phyloP scores from a whole-genome alignment of 2,329 filamentous ascomycete species.

The Aspergillus intermedius region DNA sequence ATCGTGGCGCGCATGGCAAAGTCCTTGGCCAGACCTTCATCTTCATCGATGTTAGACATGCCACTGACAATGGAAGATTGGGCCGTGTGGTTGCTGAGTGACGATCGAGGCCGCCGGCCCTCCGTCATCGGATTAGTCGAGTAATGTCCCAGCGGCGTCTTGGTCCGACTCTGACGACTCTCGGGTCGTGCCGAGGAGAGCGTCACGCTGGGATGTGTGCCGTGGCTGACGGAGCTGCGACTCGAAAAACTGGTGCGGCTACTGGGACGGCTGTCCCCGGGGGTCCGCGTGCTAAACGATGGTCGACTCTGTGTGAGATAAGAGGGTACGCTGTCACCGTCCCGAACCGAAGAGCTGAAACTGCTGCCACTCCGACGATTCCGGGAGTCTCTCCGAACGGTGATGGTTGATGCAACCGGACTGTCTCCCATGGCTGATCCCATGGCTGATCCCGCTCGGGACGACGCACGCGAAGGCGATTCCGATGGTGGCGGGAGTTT shows the following conservation, averaged over 20 bases:
- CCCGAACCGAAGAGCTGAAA: slow-evolving; percentile 31
- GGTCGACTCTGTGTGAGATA: slow-evolving; percentile 33
- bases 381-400: slow-evolving; percentile 43
- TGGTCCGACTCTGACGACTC: slow-evolving; percentile 58
- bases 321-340: slow-evolving; percentile 31
- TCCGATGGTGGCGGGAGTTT: slow-evolving; percentile 76
- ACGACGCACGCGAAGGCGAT: slow-evolving; percentile 76
- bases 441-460: slow-evolving; percentile 58
- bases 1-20: slow-evolving; percentile 23
- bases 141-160: slow-evolving; percentile 58
- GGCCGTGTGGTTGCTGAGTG: slow-evolving; percentile 54
- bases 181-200: slow-evolving; percentile 50
- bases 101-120: slow-evolving; percentile 60
- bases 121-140: slow-evolving; percentile 43
- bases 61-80: slow-evolving; percentile 52
- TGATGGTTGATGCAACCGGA: slow-evolving; percentile 50
- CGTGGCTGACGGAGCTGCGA: slow-evolving; percentile 35
- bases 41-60: slow-evolving; percentile 51
- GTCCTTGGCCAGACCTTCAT: slow-evolving; percentile 42
- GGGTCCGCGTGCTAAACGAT: slow-evolving; percentile 42
- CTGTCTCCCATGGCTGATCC: slow-evolving; percentile 44
- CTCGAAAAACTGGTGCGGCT: slow-evolving; percentile 61
- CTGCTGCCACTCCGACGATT: slow-evolving; percentile 40
- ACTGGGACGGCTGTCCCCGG: slow-evolving; percentile 59
- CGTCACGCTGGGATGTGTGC: slow-evolving; percentile 30